Evolutionary conservation across 305 asterid species (phyloP).

Genomic region (Rubia tinctorum): DNA sequence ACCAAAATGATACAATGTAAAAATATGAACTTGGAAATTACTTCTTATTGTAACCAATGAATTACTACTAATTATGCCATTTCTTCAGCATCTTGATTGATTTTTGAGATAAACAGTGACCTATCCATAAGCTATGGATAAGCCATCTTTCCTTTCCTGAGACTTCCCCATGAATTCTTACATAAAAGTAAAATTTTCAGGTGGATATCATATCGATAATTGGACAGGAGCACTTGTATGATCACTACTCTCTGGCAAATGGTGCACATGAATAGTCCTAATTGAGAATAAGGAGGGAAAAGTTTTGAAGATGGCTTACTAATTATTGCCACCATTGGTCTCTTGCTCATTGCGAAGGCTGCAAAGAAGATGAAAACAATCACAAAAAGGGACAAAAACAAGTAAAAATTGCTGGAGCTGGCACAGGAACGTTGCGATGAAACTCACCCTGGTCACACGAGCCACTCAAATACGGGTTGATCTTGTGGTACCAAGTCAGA

Average conservation of each 20-base stretch:
- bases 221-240: no score
- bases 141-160: no score
- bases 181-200: no score
- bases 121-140: no score
- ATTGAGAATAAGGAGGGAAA: not conserved
- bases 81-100: no score
- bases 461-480: constrained; percentile 3
- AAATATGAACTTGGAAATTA: not conserved
- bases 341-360: not conserved
- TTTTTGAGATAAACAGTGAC: no score
- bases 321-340: not conserved
- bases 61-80: no score
- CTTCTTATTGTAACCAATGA: no score
- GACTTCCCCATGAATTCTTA: no score
- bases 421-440: not conserved
- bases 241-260: not conserved
- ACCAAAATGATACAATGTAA: not conserved
- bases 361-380: not conserved
- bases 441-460: constrained; percentile 1
- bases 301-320: not conserved
- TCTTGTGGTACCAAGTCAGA: not conserved
- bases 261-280: not conserved
- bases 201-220: no score
- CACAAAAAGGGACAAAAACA: not conserved
- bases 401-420: not conserved